These are phyloP conservation scores for Erodium maritimum DNA, from an alignment of 345 rosid genomes.

Conservation along the genomic window DNA sequence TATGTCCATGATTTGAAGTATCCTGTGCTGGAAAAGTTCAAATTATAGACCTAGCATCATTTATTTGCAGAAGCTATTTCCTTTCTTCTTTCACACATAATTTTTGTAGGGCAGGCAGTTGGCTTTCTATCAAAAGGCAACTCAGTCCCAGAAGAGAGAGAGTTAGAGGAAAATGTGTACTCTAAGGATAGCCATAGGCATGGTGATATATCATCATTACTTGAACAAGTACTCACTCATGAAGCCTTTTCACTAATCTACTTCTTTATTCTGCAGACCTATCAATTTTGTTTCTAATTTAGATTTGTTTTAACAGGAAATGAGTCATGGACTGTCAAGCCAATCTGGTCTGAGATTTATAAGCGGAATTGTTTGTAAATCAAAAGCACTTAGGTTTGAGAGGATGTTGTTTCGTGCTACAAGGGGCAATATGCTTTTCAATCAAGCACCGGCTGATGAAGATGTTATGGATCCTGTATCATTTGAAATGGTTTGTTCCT, in stretches of 20 bases:
- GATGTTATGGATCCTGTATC: slow-evolving; percentile 85
- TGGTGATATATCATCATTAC: slow-evolving; percentile 50
- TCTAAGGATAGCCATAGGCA: slow-evolving; percentile 31
- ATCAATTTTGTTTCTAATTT: slow-evolving; percentile 11
- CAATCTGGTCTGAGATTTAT: slow-evolving; percentile 82
- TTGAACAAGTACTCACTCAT: slow-evolving; percentile 56
- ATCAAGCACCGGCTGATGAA: slow-evolving; percentile 81
- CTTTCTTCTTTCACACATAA: background rate
- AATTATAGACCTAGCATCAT: background rate
- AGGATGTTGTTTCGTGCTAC: slow-evolving; percentile 95
- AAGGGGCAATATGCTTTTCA: slow-evolving; percentile 98
- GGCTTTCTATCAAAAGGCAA: slow-evolving; percentile 71
- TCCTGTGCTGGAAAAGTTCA: background rate
- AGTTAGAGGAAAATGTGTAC: slow-evolving; percentile 60
- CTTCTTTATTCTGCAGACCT: slow-evolving; percentile 13
- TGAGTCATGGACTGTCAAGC: slow-evolving; percentile 45
- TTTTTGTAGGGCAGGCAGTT: slow-evolving; percentile 44
- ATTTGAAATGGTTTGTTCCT: slow-evolving; percentile 57
- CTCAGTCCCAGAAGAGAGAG: slow-evolving; percentile 51
- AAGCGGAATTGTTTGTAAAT: slow-evolving; percentile 71
- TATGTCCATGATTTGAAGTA: too few species aligned
- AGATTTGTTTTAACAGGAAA: slow-evolving; percentile 40
- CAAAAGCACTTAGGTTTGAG: slow-evolving; percentile 67
- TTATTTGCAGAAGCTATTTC: background rate
- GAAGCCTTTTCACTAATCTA: slow-evolving; percentile 7